Conservation (phyloP, 202 grass and related monocot species). For the Zizania palustris region DNA sequence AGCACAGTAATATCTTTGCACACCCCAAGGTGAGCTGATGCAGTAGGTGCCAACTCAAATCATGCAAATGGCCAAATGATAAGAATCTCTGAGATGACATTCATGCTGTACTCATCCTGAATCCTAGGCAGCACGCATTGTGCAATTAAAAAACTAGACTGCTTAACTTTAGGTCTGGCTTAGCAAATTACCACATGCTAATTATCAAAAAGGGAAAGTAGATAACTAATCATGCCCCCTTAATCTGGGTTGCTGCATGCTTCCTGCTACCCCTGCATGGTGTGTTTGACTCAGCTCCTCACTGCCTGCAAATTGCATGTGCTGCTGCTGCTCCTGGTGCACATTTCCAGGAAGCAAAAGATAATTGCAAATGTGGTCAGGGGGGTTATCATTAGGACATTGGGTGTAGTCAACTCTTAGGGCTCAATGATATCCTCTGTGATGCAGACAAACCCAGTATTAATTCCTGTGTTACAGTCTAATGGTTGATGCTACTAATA, state of each 20-base stretch:
- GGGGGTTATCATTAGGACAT: conserved; percentile 44
- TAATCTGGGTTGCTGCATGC: conserved; percentile 24
- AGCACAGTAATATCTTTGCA: conserved; percentile 35
- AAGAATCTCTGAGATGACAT: conserved; percentile 43
- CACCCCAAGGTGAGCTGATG: conserved; percentile 44
- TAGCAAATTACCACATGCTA: not conserved
- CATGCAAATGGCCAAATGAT: conserved; percentile 36
- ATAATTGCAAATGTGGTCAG: conserved; percentile 46
- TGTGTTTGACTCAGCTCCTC: too few relatives aligned
- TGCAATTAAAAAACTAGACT: too few relatives aligned
- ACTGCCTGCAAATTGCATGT: conserved; percentile 12
- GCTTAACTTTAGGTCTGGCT: not conserved
- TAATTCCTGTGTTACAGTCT: conserved; percentile 32
- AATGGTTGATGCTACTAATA: not conserved
- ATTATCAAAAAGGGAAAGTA: conserved; percentile 29
- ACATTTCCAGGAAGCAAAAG: conserved; percentile 38
- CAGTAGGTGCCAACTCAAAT: conserved; percentile 52
- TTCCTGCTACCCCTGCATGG: too few relatives aligned
- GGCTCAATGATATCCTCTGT: conserved; percentile 51
- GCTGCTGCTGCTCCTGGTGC: not conserved
- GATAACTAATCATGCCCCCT: not conserved
- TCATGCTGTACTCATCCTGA: not conserved
- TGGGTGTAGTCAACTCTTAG: conserved; percentile 57
- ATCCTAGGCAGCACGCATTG: not conserved
- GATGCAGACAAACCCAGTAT: conserved; percentile 66